Evolutionary conservation across 352 stramenopile genomes (phyloP).

Genomic region (Phytophthora pistaciae): DNA sequence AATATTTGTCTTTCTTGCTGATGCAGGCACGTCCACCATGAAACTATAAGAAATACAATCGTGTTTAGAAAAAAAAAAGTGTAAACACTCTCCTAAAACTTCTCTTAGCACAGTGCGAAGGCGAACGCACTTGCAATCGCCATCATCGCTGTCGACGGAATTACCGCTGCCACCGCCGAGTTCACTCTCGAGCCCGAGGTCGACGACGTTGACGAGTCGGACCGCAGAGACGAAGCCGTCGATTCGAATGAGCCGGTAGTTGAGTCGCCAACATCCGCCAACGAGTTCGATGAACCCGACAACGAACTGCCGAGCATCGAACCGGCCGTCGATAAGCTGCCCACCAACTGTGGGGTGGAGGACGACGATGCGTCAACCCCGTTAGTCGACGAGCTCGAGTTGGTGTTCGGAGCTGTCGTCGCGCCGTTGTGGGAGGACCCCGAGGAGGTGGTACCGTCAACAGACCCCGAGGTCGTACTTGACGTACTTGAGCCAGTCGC

Average conservation of each 20-base stretch:
- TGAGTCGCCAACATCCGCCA: slow-evolving; percentile 27
- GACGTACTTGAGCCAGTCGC: neutral
- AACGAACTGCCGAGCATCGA: slow-evolving; percentile 8
- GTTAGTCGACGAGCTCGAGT: slow-evolving; percentile 19
- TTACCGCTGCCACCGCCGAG: slow-evolving; percentile 3
- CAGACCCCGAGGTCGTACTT: neutral
- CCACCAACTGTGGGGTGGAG: slow-evolving; percentile 3
- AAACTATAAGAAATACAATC: neutral
- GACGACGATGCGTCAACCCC: neutral
- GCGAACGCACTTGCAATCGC: slow-evolving; percentile 12
- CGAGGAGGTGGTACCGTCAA: neutral
- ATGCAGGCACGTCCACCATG: neutral
- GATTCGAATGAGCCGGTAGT: slow-evolving; percentile 3
- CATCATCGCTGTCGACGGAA: slow-evolving; percentile 8
- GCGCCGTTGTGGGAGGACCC: neutral
- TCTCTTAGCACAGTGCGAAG: slow-evolving; percentile 14
- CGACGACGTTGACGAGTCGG: slow-evolving; percentile 20
- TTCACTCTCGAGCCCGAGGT: slow-evolving; percentile 18
- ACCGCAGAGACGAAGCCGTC: slow-evolving; percentile 14
- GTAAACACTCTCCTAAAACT: neutral
- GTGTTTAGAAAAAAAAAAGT: neutral
- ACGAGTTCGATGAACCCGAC: slow-evolving; percentile 10
- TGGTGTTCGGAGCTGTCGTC: slow-evolving; percentile 5
- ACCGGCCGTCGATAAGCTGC: slow-evolving; percentile 12
- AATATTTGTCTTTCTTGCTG: too few relatives aligned